Base-by-base conservation (phyloP, 1,284 basidiomycete genomes). In the Blastosporella zonata region DNA sequence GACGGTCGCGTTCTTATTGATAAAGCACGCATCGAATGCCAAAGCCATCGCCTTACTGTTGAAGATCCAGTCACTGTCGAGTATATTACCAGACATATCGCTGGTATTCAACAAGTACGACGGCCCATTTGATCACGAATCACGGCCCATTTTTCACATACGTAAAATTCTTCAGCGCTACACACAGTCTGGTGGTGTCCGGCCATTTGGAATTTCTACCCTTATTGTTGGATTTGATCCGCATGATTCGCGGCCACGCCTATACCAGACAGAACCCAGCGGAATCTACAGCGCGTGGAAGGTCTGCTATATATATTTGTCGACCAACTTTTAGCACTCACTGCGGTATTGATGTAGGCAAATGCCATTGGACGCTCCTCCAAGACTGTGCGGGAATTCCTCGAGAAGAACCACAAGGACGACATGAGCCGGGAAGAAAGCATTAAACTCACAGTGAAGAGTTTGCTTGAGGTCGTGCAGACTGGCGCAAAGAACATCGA, bases 201-300 rank as follows among this genome's bases (percentile, higher is more conserved):
- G 97, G 53, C 97, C 97, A 27, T 99, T 99, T 65, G 97, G 97
- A 60, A 95, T 99, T 61, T 95, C 96, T 18, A 97, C 94, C 7
- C 79, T 99, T 42, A 92, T 99, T 57, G 87, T 97, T 56, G 97
- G 97, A 36, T 99, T 99, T 63, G 96, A 99, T 67, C 94, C 94
- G 21, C 78, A 97, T 66, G 95, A 97, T 63, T 79, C 77, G 28
- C 80, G 77, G 54, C 97, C 97, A 35, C 84, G 89, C 50, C 74
- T 99, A 37, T 99, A 98, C 70, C 90, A 94, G 69, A 99, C 97
- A 13, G 97, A 99, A 68, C 97, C 97, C 0, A 92, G 90, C 62
- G 97, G 97, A 21, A 99, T 98, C 61, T 97, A 95, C 70, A 95
- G 91, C 54, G 93, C 93, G 20, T 99, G 97, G 97, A 99, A 99